Evolutionary conservation across 2,329 filamentous ascomycete species (phyloP), one percentile per base, ranked within the genome.

Genomic region (Arthrobotrys entomopaga): DNA sequence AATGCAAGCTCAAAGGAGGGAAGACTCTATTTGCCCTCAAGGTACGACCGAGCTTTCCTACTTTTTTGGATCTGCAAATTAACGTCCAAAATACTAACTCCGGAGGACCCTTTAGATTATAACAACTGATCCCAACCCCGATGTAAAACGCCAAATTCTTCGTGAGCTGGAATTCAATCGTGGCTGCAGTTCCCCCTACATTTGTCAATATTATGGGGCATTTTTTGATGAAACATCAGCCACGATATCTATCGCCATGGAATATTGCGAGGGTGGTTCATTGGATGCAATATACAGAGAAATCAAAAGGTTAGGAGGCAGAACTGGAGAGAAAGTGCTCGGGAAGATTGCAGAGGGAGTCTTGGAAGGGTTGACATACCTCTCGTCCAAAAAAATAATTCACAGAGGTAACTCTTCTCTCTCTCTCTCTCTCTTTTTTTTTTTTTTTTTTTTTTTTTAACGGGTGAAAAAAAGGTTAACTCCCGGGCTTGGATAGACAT

Each of bases 191-290:
- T 97, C 93, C 3, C 90, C 95, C 73, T 93, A 98, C 81, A 99
- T 99, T 79, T 99, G 95, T 83, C 89, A 91, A 76, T 99, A 99
- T 83, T 99, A 97, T 80, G 95, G 95, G 76, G 94, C 94, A 46
- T 99, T 98, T 81, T 92, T 96, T 81, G 94, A 99, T 80, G 91
- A 95, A 70, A 90, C 92, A n/a, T 96, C 92, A 8, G 92, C 93
- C 58, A 98, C 94, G 54, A 98, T 99, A 78, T 97, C 92, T 54
- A 99, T 99, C 80, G 93, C 93, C 67, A 99, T 99, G 95, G 95
- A 99, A 81, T 98, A 96, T 79, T 99, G 95, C 81, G 95, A 98
- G 82, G 95, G 95, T 69, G 95, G 95, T 61, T 97, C 92, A 53
- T 86, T 99, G 19, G 93, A 99, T 83, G 95, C 92, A 80, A 95